Base-by-base conservation (phyloP, 2,329 filamentous ascomycete species). In the Nakataea oryzae region DNA sequence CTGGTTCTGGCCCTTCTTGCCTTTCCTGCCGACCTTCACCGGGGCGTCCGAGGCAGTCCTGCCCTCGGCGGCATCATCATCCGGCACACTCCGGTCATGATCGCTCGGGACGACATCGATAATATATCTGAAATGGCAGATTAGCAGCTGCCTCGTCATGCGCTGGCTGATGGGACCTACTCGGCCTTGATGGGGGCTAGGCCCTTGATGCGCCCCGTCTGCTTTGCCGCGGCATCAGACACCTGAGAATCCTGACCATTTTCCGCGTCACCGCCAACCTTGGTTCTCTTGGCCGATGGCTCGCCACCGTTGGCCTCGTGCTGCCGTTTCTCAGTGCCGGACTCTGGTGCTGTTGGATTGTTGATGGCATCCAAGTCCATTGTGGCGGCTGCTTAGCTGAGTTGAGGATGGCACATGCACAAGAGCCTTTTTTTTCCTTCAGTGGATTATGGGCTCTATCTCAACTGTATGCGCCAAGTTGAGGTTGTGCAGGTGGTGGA, bases 161-260 rank as follows among this genome's bases (percentile, higher is more conserved):
- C 12, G 24, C 26, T 28, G 24, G 54, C 26, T 6, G 24, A n/a
- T 41, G 14, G 12, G 1, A 75, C 81, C 74, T 75, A 90, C 85
- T 92, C 89, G 70, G 83, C 79, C 74, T 91, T 92, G 73, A 93
- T 84, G 11, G 86, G 84, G 26, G 89, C 88, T 61, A 87, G 76
- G 29, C 87, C 59, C 29, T 55, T 60, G 41, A 50, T n/a, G 21
- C 59, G 47, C 21, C 32, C 54, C n/a, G 14, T 11, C 8, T 27
- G 28, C 54, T 34, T 29, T 12, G 41, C 21, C 9, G n/a, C 62
- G 8, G 60, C 7, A 9, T 47, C 57, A 21, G 21, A n/a, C 41
- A n/a, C 41, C n/a, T 41, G 11, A 3, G 50, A 3, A 12, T 60
- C 50, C 11, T 34, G 5, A 30, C 28, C 50, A 8, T 60, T 60